Evolutionary conservation across 768 basidiomycete genomes (phyloP), one percentile per base, ranked within the genome.

Genomic region (Leccinum boreale): DNA sequence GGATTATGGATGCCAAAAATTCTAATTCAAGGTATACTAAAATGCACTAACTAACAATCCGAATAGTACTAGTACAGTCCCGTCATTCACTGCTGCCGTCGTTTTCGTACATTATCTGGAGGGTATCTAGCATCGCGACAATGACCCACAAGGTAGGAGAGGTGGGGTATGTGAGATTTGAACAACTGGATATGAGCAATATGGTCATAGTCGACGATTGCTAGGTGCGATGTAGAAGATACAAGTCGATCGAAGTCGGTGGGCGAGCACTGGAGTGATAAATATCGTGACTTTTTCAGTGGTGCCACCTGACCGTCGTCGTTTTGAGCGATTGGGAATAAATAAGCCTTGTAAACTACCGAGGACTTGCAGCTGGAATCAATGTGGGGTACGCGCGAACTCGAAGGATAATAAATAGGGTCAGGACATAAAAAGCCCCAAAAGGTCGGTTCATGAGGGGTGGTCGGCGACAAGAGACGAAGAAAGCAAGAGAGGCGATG

Each of bases 11-110:
- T 58, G 58, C 56, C 69, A 72, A 69, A 70, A 73, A 64, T 66
- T 70, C 69, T 73, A 73, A 54, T 71, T 71, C 69, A 62, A 70
- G 71, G 71, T 73, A 70, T 70, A 70, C 70, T 72, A 65, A 68
- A 56, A 62, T 68, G 65, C 56, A 53, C 17, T 57, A 68, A 66
- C 61, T 64, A 73, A 67, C 62, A 69, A 55, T 70, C 71, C 69
- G 33, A 56, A 56, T 68, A 57, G 55, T 70, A 72, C 59, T 71
- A 54, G 67, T 70, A 72, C 69, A 73, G 63, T 72, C 71, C 70
- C 36, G 48, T 64, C 68, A 12, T 61, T 68, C 61, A 55, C 59
- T 70, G 63, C 66, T 58, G 62, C 59, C 47, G n/a, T 68, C 46
- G 53, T 59, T 64, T 66, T 63, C 64, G 61, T 70, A 70, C 68